Evolutionary conservation across 2,329 filamentous ascomycete species (phyloP), one percentile per base, ranked within the genome.

Genomic region (Tolypocladium pustulatum): DNA sequence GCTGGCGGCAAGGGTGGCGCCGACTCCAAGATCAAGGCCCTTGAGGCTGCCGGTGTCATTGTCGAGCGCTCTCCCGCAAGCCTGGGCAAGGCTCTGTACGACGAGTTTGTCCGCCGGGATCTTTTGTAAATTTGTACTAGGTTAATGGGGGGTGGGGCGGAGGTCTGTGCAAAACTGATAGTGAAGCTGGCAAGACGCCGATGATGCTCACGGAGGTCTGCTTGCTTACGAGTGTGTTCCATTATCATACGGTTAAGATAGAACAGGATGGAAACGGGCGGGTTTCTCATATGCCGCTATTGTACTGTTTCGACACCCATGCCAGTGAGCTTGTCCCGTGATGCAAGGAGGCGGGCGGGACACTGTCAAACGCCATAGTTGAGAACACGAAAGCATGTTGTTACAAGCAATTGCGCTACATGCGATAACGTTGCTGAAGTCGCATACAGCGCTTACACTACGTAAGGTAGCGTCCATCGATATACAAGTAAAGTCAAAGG

Each of bases 1-100:
- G 91, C 90, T 66, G 94, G 94, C 69, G 94, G 94, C 69, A 97
- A 97, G 86, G 94, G 94, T 72, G 94, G 91, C 73, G 94, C 94
- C 65, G 91, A 97, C 79, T 95, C 91, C 73, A 99, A 99, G 88
- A 99, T 99, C 78, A 82, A 87, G 69, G 94, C 94, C 62, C 87
- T 99, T 61, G 89, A 97, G 81, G 83, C 84, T 64, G 94, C 94
- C 63, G 94, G 94, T 74, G 94, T 97, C 69, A 85, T 97, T 69
- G 94, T 99, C 66, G 93, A 97, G 86, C 88, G 91, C 76, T 96
- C 90, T 70, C 93, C 94, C 64, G 94, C 94, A 66, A 78, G 85
- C 67, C 84, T 99, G 68, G 94, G 94, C 74, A 97, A 96, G 85
- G 88, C 91, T 61, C 82, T 99, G 70, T 90, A 95, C 73, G 88